Evolutionary conservation across 441 rosid genomes (phyloP).

Genomic region (Breynia disticha): DNA sequence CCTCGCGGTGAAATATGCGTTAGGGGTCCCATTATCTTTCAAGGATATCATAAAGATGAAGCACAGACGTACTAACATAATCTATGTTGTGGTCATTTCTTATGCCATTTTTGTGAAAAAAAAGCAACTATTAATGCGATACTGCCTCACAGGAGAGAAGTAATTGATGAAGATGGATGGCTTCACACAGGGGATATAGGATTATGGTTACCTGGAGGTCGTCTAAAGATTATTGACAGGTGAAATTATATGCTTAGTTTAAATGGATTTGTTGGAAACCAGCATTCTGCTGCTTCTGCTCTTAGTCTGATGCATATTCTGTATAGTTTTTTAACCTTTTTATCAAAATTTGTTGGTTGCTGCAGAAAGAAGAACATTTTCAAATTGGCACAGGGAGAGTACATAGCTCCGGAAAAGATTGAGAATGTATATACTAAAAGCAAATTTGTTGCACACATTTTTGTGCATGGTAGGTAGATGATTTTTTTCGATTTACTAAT

Average conservation of each 20-base stretch:
- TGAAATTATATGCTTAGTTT: too few species aligned
- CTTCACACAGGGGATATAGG: constrained; percentile 95
- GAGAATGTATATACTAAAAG: constrained; percentile 89
- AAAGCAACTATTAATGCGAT: too few species aligned
- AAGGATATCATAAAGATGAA: constrained; percentile 85
- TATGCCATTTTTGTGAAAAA: too few species aligned
- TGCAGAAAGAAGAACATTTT: constrained; percentile 95
- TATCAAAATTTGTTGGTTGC: not conserved
- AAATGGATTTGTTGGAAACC: too few species aligned
- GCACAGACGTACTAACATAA: constrained; percentile 89
- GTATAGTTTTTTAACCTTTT: too few species aligned
- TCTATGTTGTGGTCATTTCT: too few species aligned
- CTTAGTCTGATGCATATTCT: too few species aligned
- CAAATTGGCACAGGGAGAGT: constrained; percentile 98
- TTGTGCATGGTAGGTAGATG: constrained; percentile 60
- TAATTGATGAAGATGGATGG: constrained; percentile 88
- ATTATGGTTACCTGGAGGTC: constrained; percentile 87
- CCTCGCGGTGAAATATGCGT: constrained; percentile 98
- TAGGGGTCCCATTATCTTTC: constrained; percentile 82
- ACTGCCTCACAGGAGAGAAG: constrained; percentile 87
- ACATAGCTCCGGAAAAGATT: constrained; percentile 95
- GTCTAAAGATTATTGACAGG: constrained; percentile 93
- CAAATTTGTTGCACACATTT: constrained; percentile 76
- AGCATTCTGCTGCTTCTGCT: too few species aligned
- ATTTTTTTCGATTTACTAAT: too few species aligned